Evolutionary conservation across 352 stramenopile species (phyloP), one percentile per base, ranked within the genome.

Genomic region (Phytophthora citricola): DNA sequence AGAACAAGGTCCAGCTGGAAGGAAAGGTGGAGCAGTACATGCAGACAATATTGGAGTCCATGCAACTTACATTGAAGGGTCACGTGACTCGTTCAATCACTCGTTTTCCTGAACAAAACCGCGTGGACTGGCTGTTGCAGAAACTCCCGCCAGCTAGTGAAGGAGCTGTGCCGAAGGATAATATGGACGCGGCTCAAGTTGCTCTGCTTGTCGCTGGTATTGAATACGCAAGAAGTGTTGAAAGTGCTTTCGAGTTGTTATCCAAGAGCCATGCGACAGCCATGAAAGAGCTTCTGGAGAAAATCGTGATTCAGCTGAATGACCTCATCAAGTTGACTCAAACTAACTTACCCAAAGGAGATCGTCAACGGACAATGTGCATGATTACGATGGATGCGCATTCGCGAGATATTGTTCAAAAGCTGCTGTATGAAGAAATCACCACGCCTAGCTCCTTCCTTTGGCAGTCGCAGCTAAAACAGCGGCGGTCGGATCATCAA

Each of bases 11-110:
- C 6, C 67, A 79, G 11, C 72, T 99, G 1, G 76, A 93, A 45
- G 97, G 97, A 9, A 99, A 99, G 83, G 95, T 98, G 15, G 96
- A 99, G 64, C 64, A 97, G 8, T 99, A 99, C 63, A 85, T 99
- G 63, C 92, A 98, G 58, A 93, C 81, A 6, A 69, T 98, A 41
- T 73, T 98, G 20, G 83, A 98, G 32, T 88, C 85, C 9, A 97
- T 98, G 81, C 97, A 97, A 48, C 52, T 64, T 5, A 96, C 96
- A 9, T 78, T 99, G 8, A 93, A 89, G 27, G 80, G 89, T 8
- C 97, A 97, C 53, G 81, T 98, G 15, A 84, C 80, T 11, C 73
- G 90, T 7, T 98, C 93, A 7, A 76, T 98, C 4, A 68, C 69
- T 12, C 81, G 96, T 1, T 98, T 98, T 75, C 75, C 86, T 4